phyloP scores from a whole-genome alignment of 2,329 filamentous ascomycete genomes.

The Hypoxylon sp. region DNA sequence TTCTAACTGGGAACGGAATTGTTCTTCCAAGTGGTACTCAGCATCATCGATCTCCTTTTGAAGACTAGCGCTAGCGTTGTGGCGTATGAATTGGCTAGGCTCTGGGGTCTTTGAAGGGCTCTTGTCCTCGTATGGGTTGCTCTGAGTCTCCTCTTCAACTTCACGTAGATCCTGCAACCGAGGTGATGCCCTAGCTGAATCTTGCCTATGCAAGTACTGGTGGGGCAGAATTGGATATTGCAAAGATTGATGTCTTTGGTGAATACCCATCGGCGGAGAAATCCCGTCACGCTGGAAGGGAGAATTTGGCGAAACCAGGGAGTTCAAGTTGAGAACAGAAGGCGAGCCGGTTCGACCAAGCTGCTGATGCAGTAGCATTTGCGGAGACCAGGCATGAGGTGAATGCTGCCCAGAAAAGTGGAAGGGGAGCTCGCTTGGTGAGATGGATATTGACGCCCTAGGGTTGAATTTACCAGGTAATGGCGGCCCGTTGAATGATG shows the following conservation, averaged over 20 bases:
- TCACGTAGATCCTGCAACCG: slow-evolving; percentile 81
- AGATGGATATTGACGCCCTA: slow-evolving; percentile 79
- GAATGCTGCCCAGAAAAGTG: slow-evolving; percentile 76
- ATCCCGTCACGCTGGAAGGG: slow-evolving; percentile 71
- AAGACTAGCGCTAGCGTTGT: slow-evolving; percentile 82
- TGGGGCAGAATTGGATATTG: slow-evolving; percentile 71
- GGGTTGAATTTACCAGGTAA: slow-evolving; percentile 74
- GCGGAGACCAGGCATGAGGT: slow-evolving; percentile 71
- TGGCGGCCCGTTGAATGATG: slow-evolving; percentile 72
- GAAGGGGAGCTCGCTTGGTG: slow-evolving; percentile 75
- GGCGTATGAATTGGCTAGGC: slow-evolving; percentile 63
- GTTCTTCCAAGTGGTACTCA: slow-evolving; percentile 87
- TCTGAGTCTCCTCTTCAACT: slow-evolving; percentile 74
- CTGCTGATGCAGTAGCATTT: slow-evolving; percentile 67
- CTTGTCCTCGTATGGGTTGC: slow-evolving; percentile 59
- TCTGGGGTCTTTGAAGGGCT: slow-evolving; percentile 70
- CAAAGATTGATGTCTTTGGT: slow-evolving; percentile 72
- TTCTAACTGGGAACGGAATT: slow-evolving; percentile 83
- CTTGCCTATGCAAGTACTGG: slow-evolving; percentile 70
- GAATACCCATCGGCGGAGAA: slow-evolving; percentile 61
- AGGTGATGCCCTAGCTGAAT: slow-evolving; percentile 70
- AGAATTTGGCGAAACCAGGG: slow-evolving; percentile 75
- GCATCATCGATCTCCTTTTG: slow-evolving; percentile 89
- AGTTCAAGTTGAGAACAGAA: slow-evolving; percentile 67
- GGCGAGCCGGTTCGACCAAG: slow-evolving; percentile 75